Conservation (phyloP, 805 yeast genomes). For the Pichia insulana region DNA sequence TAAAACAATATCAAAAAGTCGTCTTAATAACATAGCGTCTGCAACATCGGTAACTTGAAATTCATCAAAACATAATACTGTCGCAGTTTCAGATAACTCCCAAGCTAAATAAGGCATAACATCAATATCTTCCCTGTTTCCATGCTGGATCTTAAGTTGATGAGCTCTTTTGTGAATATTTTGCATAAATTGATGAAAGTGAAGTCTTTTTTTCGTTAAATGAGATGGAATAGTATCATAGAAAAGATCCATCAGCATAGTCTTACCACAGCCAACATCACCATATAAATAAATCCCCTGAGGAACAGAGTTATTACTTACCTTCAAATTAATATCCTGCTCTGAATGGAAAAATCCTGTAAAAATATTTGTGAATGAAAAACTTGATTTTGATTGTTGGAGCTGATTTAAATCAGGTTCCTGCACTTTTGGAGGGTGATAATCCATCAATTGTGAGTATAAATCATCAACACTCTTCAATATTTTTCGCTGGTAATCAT, state of each 20-base stretch:
- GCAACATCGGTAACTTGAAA: slow-evolving; percentile 98
- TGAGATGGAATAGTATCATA: slow-evolving; percentile 75
- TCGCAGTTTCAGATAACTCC: slow-evolving; percentile 67
- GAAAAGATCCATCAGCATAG: slow-evolving; percentile 96
- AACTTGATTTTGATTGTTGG: slow-evolving; percentile 26
- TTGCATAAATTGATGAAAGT: slow-evolving; percentile 97
- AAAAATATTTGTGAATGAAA: slow-evolving; percentile 24
- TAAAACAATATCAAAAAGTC: slow-evolving; percentile 59
- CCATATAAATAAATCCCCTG: slow-evolving; percentile 89
- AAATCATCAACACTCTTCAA: slow-evolving; percentile 52
- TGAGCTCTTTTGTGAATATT: slow-evolving; percentile 81
- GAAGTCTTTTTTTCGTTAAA: slow-evolving; percentile 72
- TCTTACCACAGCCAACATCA: slow-evolving; percentile 97
- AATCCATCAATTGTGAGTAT: slow-evolving; percentile 43
- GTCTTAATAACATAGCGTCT: slow-evolving; percentile 90
- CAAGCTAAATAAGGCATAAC: slow-evolving; percentile 78
- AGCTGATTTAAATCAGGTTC: slow-evolving; percentile 37
- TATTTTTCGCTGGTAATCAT: slow-evolving; percentile 71
- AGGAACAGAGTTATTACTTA: slow-evolving; percentile 39
- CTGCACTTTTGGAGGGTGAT: slow-evolving; percentile 53
- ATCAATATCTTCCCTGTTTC: slow-evolving; percentile 60
- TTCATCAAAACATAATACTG: slow-evolving; percentile 89
- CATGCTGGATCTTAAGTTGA: slow-evolving; percentile 56
- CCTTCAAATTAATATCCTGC: background rate
- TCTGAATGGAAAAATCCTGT: background rate